Evolutionary conservation across 495 filamentous ascomycete species (phyloP).

Genomic region (Hyaloscypha bicolor): DNA sequence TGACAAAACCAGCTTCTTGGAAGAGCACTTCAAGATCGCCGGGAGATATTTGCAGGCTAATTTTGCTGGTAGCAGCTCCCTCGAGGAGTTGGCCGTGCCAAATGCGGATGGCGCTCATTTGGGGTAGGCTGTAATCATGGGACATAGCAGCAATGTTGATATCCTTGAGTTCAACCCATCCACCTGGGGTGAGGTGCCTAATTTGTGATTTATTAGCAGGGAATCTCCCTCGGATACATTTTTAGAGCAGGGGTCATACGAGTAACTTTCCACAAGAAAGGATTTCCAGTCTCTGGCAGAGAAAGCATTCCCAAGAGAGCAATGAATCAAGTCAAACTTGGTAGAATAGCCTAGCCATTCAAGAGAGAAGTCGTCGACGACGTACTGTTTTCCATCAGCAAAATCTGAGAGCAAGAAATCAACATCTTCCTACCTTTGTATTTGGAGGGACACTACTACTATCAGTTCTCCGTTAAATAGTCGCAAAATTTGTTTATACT

Average conservation of each 20-base stretch:
- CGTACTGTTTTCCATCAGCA: conserved; percentile 43
- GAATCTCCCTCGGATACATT: no score
- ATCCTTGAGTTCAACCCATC: conserved; percentile 64
- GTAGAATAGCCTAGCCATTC: conserved; percentile 27
- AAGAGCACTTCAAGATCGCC: background rate
- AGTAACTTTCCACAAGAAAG: conserved; percentile 60
- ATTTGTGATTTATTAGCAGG: no score
- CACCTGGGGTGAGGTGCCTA: conserved; percentile 52
- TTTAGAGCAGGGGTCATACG: conserved; percentile 43
- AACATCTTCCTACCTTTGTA: no score
- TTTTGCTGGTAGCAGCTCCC: background rate
- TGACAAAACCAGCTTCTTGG: conserved; percentile 1
- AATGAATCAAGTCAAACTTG: conserved; percentile 63
- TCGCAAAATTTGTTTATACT: no score
- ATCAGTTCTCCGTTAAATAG: no score
- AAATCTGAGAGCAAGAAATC: no score
- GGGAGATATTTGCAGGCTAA: background rate
- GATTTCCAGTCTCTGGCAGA: background rate
- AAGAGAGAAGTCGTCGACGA: conserved; percentile 63
- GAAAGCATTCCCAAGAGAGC: conserved; percentile 1
- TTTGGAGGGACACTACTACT: conserved; percentile 56
- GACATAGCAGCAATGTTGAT: conserved; percentile 35
- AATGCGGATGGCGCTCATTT: background rate
- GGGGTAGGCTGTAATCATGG: conserved; percentile 1
- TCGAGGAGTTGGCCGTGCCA: background rate